phyloP scores from a whole-genome alignment of 1,139 yeast species.

The Hyphopichia wangnamkhiaoensis region DNA sequence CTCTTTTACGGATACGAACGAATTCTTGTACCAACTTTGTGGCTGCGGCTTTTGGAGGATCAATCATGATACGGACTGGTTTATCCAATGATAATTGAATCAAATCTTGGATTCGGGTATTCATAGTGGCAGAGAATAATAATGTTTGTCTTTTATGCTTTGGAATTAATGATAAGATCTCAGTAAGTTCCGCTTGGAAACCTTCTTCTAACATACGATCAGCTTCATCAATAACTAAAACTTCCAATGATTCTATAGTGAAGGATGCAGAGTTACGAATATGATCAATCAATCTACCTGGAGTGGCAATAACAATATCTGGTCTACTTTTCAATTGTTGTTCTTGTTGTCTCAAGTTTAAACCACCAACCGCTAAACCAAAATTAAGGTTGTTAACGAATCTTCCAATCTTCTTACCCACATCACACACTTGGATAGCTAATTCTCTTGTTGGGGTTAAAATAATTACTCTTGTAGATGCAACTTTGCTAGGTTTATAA shows the following conservation, averaged over 20 bases:
- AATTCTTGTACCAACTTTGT: conserved; percentile 86
- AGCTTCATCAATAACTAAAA: conserved; percentile 94
- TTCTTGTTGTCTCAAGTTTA: conserved; percentile 91
- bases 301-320: conserved; percentile 95
- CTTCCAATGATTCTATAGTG: conserved; percentile 86
- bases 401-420: conserved; percentile 80
- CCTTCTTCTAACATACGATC: conserved; percentile 99
- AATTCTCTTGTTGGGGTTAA: conserved; percentile 96
- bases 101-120: conserved; percentile 83
- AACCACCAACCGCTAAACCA: conserved; percentile 97
- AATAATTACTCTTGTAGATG: conserved; percentile 87
- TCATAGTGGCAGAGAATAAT: conserved; percentile 97
- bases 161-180: conserved; percentile 83
- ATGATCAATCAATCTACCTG: conserved; percentile 97
- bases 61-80: conserved; percentile 94
- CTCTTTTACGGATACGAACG: conserved; percentile 90
- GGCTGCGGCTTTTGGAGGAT: conserved; percentile 94
- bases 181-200: conserved; percentile 91
- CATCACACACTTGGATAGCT: conserved; percentile 95
- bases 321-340: conserved; percentile 90
- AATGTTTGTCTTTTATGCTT: conserved; percentile 85
- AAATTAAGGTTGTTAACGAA: conserved; percentile 74
- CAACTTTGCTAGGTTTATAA: conserved; percentile 81
- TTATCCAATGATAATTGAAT: conserved; percentile 82
- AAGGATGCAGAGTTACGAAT: conserved; percentile 93